Base-by-base conservation (phyloP, 2,329 filamentous ascomycete genomes). In the Colletotrichum camelliae region DNA sequence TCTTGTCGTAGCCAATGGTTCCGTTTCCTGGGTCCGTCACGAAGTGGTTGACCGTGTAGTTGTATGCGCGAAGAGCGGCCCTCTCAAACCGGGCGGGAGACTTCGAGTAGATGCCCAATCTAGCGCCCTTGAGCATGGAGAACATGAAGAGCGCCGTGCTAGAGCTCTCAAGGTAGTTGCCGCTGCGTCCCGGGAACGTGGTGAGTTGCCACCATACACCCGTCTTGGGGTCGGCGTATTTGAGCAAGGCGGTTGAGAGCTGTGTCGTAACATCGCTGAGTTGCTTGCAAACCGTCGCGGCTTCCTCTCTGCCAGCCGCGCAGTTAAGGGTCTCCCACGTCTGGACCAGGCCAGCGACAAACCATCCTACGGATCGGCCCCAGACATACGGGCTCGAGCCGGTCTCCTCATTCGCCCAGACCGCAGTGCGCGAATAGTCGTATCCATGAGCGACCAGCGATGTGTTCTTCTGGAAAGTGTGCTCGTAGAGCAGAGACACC, bases 1-100 rank as follows among this genome's bases (percentile, higher is more conserved):
- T 86, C 57, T 82, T 82, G 67, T 84, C 82, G 43, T 82, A 86
- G 5, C 83, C 80, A 31, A 77, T 67, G 4, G 77, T 78, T 7
- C 72, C 75, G 57, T 73, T 76, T 4, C 69, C 75, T 1, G 72
- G 16, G 24, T 67, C 48, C 1, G 67, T 69, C 1, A 77, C 77
- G 33, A 78, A 78, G 6, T 67, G 43, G 18, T 48, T 48, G 37
- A 64, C 27, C 12, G 75, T 43, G 70, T 77, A 77, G 31, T 70
- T 57, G 39, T 78, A 78, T 3, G 77, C 77, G 1, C 62, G 70
- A 31, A 78, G 24, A 12, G 75, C 77, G 6, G 43, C 75, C 37
- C 24, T 48, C 13, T 13, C 69, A 16, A 77, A 76, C 27, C 39
- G 29, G 1, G 55, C 35, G 10, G 8, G 5, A 5, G 31, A 67